Base-by-base conservation (phyloP, 345 rosid species). In the Salix udensis region DNA sequence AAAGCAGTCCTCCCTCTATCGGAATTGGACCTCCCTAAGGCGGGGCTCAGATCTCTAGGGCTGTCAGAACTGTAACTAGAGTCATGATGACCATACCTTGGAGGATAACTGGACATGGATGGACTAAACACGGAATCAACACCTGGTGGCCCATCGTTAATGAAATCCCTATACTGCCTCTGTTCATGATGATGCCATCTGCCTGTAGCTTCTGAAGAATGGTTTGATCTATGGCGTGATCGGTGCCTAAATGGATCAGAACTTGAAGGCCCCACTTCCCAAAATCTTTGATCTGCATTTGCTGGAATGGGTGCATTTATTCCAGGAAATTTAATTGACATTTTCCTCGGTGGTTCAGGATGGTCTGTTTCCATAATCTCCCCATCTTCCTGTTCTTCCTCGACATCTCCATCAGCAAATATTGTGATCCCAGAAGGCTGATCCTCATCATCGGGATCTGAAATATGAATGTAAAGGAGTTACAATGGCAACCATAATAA, bases 301-400 rank as follows among this genome's bases (percentile, higher is more conserved):
- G 84, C 86, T 30, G 94, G 99, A 69, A 96, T 88, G 14, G 95
- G 92, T 55, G 92, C 97, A 73, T 96, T 96, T 73, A 93, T 77
- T 76, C 99, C 99, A 0, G 95, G 98, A 82, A 96, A 96, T 75
- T 82, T 82, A 71, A 89, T 86, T 5, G 86, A 79, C 92, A 37
- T 92, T 81, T 85, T 92, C 88, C 8, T 84, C 74, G 34, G 26
- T 42, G 82, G 88, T 72, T 85, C 86, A 79, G 81, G 78, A 77
- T 1, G 62, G 30, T 78, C 72, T 42, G 65, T 79, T 73, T 83
- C 92, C 30, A 72, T 24, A 44, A 91, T 89, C 83, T 90, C 97
- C 31, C 97, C 97, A 58, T 96, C 97, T 84, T 88, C 89, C 40
- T 79, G 81, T 77, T 88, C 93, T 71, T 67, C 87, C 77, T 73